Percentiles rank a stretch among this genome's conserved stretches.
Evolutionary conservation across 1,139 yeast species (phyloP).

Genomic region (Entelexis paramagnoliae): DNA sequence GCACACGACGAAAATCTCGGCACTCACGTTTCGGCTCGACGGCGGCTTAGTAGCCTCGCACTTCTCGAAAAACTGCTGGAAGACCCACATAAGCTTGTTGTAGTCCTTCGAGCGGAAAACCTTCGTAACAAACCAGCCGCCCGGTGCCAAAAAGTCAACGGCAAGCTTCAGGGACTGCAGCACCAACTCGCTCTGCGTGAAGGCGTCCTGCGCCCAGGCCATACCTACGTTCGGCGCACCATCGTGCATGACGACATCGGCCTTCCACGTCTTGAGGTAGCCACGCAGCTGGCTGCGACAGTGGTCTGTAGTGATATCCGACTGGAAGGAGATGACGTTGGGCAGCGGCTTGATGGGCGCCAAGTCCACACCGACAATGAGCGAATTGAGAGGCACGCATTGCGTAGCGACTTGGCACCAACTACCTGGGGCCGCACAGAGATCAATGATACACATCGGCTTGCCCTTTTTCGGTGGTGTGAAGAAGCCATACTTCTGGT

Average conservation of each 20-base stretch:
- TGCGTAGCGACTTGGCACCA: conserved; percentile 99
- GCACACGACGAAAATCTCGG: conserved; percentile 96
- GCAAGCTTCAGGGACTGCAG: conserved; percentile 88
- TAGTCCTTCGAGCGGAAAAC: conserved; percentile 96
- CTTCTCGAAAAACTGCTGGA: conserved; percentile 86
- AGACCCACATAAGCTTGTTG: conserved; percentile 93
- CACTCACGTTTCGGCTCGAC: conserved; percentile 96
- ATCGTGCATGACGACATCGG: conserved; percentile 94
- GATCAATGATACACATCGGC: conserved; percentile 93
- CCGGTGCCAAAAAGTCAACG: conserved; percentile 81
- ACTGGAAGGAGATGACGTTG: conserved; percentile 85
- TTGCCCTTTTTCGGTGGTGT: conserved; percentile 42
- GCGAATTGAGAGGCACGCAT: conserved; percentile 80
- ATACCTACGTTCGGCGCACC: conserved; percentile 99
- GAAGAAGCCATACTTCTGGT: conserved; percentile 93
- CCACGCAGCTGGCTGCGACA: conserved; percentile 90
- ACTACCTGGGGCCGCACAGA: conserved; percentile 99
- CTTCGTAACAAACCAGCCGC: conserved; percentile 96
- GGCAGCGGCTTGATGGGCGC: conserved; percentile 95
- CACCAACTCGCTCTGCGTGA: conserved; percentile 92
- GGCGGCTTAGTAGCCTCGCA: conserved; percentile 99
- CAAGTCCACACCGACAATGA: conserved; percentile 94
- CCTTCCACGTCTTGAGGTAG: conserved; percentile 97
- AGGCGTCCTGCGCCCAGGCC: conserved; percentile 99
- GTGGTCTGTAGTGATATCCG: conserved; percentile 96